These are phyloP conservation scores for Dictyostelium discoideum DNA, from an alignment of 78 protist genomes.

Conservation along the genomic window DNA sequence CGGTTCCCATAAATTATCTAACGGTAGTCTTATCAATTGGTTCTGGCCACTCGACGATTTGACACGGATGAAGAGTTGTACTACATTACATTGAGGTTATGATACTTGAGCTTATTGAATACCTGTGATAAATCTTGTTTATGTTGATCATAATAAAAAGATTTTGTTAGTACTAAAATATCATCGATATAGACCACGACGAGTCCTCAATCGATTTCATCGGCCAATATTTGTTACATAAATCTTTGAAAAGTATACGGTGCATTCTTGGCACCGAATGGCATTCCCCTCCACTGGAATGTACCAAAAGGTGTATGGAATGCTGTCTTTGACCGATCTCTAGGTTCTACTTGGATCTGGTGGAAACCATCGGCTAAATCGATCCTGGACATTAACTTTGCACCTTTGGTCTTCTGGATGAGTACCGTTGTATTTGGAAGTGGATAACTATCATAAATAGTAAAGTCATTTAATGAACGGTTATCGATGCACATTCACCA, in stretches of 20 bases:
- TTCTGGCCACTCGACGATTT: no score
- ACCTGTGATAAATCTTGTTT: neutral
- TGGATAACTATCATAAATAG: conserved; percentile 3
- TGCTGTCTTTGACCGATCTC: conserved; percentile 24
- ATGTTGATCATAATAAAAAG: neutral
- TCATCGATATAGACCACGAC: conserved; percentile 41
- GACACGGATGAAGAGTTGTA: no score
- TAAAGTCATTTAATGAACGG: conserved; percentile 23
- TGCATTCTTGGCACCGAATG: conserved; percentile 59
- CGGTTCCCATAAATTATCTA: neutral
- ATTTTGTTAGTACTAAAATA: conserved; percentile 28
- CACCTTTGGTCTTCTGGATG: neutral
- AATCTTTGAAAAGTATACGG: neutral
- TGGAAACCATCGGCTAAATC: conserved; percentile 34
- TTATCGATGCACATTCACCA: conserved; percentile 66
- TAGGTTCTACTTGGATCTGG: conserved; percentile 7
- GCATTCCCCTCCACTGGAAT: conserved; percentile 23
- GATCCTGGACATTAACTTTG: conserved; percentile 4
- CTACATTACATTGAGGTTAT: no score
- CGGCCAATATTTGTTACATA: neutral
- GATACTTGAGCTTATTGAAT: no score
- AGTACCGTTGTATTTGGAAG: conserved; percentile 25
- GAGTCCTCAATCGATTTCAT: neutral
- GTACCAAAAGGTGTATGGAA: conserved; percentile 28
- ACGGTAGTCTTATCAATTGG: neutral